Percentiles rank a stretch among this genome's conserved stretches.
phyloP scores from a whole-genome alignment of 306 rosid genomes.

The Oxytropis ochrocephala region DNA sequence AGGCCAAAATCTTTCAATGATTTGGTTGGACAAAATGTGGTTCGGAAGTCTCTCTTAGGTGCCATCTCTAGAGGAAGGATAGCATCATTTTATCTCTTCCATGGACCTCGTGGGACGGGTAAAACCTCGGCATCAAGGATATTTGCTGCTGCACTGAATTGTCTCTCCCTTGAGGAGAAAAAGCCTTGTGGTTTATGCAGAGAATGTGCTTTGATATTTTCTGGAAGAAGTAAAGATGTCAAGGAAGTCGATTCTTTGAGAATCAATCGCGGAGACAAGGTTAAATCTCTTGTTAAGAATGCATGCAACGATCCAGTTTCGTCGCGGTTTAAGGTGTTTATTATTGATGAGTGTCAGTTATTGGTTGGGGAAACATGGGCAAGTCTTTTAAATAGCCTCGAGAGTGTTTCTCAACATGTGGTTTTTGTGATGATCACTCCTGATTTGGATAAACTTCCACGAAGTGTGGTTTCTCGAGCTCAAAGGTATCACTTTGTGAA shows the following conservation, averaged over 20 bases:
- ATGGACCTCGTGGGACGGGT: slow-evolving; percentile 86
- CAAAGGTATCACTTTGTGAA: slow-evolving; percentile 73
- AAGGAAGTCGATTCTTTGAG: slow-evolving; percentile 72
- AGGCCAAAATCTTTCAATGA: slow-evolving; percentile 65
- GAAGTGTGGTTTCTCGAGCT: slow-evolving; percentile 58
- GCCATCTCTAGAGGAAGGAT: slow-evolving; percentile 68
- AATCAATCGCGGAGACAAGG: slow-evolving; percentile 55
- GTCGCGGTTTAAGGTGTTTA: slow-evolving; percentile 67
- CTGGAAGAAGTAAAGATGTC: slow-evolving; percentile 72
- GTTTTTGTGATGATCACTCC: slow-evolving; percentile 84
- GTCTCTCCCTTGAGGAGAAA: slow-evolving; percentile 53
- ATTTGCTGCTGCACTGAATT: slow-evolving; percentile 85
- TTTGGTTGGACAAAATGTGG: slow-evolving; percentile 80
- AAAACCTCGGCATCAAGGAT: slow-evolving; percentile 85
- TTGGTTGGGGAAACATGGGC: slow-evolving; percentile 67
- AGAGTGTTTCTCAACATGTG: slow-evolving; percentile 50
- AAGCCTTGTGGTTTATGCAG: slow-evolving; percentile 77
- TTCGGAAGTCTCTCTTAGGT: slow-evolving; percentile 73
- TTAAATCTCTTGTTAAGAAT: slow-evolving; percentile 55
- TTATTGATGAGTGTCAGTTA: slow-evolving; percentile 82
- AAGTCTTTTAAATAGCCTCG: slow-evolving; percentile 53
- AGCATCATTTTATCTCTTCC: slow-evolving; percentile 68
- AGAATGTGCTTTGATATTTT: slow-evolving; percentile 58
- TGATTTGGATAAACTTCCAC: slow-evolving; percentile 62
- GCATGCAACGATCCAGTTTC: slow-evolving; percentile 50